phyloP scores from a whole-genome alignment of 108 stramenopile species.

The Schizochytrium sp. region DNA sequence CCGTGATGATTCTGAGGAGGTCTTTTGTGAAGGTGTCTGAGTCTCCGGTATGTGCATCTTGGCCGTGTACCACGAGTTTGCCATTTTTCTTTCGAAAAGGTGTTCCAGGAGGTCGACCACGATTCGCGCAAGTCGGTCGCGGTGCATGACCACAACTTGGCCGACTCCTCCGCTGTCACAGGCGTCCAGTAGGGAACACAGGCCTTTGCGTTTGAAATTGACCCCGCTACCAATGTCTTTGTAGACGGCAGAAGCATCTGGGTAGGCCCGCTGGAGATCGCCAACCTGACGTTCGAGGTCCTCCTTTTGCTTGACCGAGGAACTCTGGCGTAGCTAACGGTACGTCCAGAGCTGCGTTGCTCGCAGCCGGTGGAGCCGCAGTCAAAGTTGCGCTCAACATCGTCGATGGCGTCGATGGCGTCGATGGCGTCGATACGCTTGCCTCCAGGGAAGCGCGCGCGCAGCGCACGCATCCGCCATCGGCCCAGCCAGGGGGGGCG shows the following conservation, averaged over 20 bases:
- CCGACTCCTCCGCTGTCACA: not conserved
- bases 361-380: not conserved
- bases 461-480: not conserved
- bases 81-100: not conserved
- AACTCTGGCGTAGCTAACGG: conserved; percentile 7
- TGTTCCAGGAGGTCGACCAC: conserved; percentile 19
- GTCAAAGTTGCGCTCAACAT: not conserved
- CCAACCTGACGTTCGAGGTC: conserved; percentile 2
- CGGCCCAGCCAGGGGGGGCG: not conserved
- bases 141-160: conserved; percentile 10
- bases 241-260: not conserved
- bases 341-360: not conserved
- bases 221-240: conserved; percentile 7
- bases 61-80: not conserved
- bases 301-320: not conserved
- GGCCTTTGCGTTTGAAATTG: not conserved
- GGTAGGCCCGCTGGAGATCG: not conserved
- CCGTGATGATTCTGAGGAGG: conserved; percentile 4
- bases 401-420: not conserved
- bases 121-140: conserved; percentile 28
- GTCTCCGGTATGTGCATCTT: not conserved
- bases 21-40: not conserved
- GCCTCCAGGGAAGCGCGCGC: not conserved
- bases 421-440: not conserved
- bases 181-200: conserved; percentile 11